Percentiles rank a stretch among this genome's conserved stretches.
phyloP scores from a whole-genome alignment of 306 rosid genomes.

The Cyclanthera cordifolia region DNA sequence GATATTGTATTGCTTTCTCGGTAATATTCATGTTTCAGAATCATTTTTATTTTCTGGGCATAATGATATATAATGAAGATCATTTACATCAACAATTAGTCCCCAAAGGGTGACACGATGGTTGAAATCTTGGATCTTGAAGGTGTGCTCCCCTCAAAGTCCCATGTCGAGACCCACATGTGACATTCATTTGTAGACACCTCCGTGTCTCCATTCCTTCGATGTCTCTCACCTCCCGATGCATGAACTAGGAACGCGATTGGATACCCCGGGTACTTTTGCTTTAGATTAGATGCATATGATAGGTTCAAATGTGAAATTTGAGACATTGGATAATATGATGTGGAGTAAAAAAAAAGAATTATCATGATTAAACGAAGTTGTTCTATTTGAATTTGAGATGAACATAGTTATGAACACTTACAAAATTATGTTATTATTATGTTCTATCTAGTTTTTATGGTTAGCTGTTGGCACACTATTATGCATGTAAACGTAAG shows the following conservation, averaged over 20 bases:
- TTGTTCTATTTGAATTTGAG: background rate
- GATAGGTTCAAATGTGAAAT: background rate
- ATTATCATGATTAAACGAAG: background rate
- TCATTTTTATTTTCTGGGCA: background rate
- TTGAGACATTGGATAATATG: background rate
- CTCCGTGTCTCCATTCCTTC: too few species aligned
- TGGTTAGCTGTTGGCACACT: background rate
- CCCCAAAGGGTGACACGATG: too few species aligned
- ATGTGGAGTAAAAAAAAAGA: background rate
- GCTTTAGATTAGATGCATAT: background rate
- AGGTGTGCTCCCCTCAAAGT: too few species aligned
- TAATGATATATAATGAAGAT: background rate
- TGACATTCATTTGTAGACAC: too few species aligned
- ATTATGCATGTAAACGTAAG: constrained; percentile 7
- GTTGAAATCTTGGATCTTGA: too few species aligned
- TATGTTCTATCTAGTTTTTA: background rate
- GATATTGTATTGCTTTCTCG: constrained; percentile 71
- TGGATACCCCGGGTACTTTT: too few species aligned
- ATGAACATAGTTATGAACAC: background rate
- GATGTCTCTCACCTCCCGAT: too few species aligned
- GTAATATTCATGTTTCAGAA: constrained; percentile 28
- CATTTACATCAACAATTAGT: background rate
- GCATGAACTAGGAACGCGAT: too few species aligned
- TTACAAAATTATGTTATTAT: background rate
- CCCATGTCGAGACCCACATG: too few species aligned